Evolutionary conservation across 139 green algal species (phyloP).

Genomic region (Ulvella scutata): DNA sequence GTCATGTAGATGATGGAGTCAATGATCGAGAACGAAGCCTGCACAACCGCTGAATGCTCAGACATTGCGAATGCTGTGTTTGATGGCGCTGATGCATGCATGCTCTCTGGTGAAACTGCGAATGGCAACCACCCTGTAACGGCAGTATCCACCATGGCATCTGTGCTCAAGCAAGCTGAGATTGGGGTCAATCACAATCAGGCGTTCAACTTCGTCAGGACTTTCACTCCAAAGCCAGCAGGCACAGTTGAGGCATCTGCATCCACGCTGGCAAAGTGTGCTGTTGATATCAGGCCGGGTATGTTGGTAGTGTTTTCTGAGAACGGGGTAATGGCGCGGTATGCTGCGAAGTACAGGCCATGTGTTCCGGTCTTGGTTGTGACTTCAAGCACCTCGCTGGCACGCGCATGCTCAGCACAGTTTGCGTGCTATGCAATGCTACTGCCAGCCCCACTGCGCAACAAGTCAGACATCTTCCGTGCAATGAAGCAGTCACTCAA

Average conservation of each 20-base stretch:
- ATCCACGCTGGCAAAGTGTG: conserved; percentile 26
- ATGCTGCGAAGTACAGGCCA: conserved; percentile 52
- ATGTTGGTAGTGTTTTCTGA: conserved; percentile 44
- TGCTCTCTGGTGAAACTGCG: conserved; percentile 40
- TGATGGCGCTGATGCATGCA: conserved; percentile 40
- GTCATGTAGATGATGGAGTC: conserved; percentile 29
- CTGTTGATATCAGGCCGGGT: conserved; percentile 27
- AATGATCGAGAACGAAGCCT: conserved; percentile 17
- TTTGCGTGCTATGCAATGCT: conserved; percentile 26
- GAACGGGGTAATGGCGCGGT: conserved; percentile 23
- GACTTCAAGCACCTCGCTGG: conserved; percentile 18
- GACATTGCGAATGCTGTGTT: conserved; percentile 28
- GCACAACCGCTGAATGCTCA: conserved; percentile 21
- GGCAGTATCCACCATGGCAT: conserved; percentile 33
- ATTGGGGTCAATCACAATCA: conserved; percentile 42
- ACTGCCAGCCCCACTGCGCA: conserved; percentile 16
- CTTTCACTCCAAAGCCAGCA: conserved; percentile 44
- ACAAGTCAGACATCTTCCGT: conserved; percentile 6
- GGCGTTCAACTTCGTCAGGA: conserved; percentile 35
- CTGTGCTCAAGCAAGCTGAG: conserved; percentile 33
- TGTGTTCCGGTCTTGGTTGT: conserved; percentile 38
- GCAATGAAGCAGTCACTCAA: conserved; percentile 17
- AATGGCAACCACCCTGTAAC: conserved; percentile 24
- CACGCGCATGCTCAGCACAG: conserved; percentile 15
- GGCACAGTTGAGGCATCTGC: conserved; percentile 28